Evolutionary conservation across 768 basidiomycete species (phyloP).

Genomic region (Termitomyces sp.): DNA sequence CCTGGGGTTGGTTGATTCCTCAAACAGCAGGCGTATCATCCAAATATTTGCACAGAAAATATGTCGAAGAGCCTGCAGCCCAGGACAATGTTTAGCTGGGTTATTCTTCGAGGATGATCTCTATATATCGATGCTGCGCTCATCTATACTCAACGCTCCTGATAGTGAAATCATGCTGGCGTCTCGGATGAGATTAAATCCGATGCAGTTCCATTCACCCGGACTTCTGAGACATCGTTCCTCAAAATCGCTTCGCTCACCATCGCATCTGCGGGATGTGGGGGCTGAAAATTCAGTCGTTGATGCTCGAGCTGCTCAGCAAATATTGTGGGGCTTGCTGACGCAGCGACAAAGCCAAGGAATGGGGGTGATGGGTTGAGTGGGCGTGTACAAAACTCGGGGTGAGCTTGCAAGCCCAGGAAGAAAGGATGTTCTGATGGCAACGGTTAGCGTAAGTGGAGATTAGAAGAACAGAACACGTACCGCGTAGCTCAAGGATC

Average conservation of each 20-base stretch:
- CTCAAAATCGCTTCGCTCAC: conserved; percentile 57
- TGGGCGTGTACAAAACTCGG: conserved; percentile 97
- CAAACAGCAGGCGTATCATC: not conserved
- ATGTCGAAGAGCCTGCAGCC: not conserved
- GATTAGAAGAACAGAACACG: conserved; percentile 19
- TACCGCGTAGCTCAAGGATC: conserved; percentile 80
- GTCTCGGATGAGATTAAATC: conserved; percentile 16
- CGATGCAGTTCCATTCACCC: conserved; percentile 17
- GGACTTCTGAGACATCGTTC: conserved; percentile 18
- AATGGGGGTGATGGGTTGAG: conserved; percentile 97
- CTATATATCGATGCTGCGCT: conserved; percentile 8
- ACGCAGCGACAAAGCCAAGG: conserved; percentile 90
- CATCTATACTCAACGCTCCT: not conserved
- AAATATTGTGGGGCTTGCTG: conserved; percentile 47
- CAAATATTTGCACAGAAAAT: conserved; percentile 1
- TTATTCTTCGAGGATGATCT: conserved; percentile 2
- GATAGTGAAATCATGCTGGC: conserved; percentile 5
- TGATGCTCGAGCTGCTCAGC: conserved; percentile 72
- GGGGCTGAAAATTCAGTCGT: conserved; percentile 53
- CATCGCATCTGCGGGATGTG: conserved; percentile 75
- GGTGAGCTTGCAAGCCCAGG: conserved; percentile 91
- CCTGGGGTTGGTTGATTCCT: not conserved
- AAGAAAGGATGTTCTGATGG: conserved; percentile 86
- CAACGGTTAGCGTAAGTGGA: not conserved
- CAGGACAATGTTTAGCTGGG: conserved; percentile 2